Base-by-base conservation (phyloP, 768 basidiomycete species). In the Neoboletus magnificus region DNA sequence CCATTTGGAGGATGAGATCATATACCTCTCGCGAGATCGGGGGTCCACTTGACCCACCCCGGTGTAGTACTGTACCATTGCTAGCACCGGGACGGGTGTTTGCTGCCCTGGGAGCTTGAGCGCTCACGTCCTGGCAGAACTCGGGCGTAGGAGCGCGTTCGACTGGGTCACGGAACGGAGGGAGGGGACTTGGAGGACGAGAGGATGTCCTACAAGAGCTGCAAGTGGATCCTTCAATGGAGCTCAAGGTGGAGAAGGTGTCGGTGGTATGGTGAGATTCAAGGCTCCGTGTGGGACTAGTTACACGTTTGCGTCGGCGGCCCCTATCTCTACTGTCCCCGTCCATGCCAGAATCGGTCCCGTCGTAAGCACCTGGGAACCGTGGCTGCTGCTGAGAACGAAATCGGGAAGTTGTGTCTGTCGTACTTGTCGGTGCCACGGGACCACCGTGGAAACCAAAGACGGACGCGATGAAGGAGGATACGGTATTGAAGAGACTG, bases 161-260 rank as follows among this genome's bases (percentile, higher is more conserved):
- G 30, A 63, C 54, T 1, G 58, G 66, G 51, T 70, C 71, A 47
- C 60, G 69, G 30, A 62, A 62, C 7, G 52, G 65, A 25, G 69
- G 54, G 15, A 53, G 60, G 8, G 67, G 68, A 32, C 55, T 65
- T 9, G 50, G 66, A 45, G 57, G 54, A 50, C 61, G 67, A 22
- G 62, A 64, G 7, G 56, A 27, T 29, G 53, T 66, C 70, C 63
- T 74, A 73, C 74, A 71, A 60, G 61, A 74, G 33, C 69, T 73
- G n/a, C 71, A 69, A 23, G 63, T 69, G 9, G 71, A 74, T 1
- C 62, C 71, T 3, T 74, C 73, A 1, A 83, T 62, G 5, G 82
- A 80, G 51, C 82, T 83, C 30, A 82, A 46, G 0, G 79, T 81
- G 12, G 81, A 77, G 55, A 78, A 77, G 0, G 74, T 74, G 32